Percentiles rank a stretch among this genome's conserved stretches.
phyloP scores from a whole-genome alignment of 2,329 filamentous ascomycete species.

The Phaeosphaeriaceae sp. region DNA sequence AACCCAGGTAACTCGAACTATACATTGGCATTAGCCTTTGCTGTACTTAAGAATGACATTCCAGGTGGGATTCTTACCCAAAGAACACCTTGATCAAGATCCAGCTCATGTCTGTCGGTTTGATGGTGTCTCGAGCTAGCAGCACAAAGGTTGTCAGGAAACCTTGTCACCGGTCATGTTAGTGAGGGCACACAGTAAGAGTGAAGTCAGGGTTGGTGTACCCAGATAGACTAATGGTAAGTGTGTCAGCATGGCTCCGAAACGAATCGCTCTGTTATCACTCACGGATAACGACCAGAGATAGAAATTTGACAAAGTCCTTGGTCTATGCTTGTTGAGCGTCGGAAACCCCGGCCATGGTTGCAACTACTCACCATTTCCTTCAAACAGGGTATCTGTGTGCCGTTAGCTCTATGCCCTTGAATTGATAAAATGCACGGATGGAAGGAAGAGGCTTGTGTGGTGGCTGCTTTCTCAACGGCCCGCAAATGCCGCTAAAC shows the following conservation, averaged over 20 bases:
- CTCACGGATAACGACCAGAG: conserved; percentile 71
- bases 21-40: conserved; percentile 4
- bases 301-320: conserved; percentile 84
- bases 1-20: conserved; percentile 74
- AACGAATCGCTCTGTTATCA: background rate
- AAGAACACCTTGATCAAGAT: conserved; percentile 83
- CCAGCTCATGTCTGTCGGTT: conserved; percentile 73
- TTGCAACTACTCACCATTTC: conserved; percentile 71
- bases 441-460: background rate
- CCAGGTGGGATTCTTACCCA: conserved; percentile 55
- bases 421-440: background rate
- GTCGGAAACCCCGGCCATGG: background rate
- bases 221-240: conserved; percentile 68
- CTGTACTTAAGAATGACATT: background rate
- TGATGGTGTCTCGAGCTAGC: conserved; percentile 74
- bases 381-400: conserved; percentile 82
- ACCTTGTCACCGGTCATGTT: conserved; percentile 52
- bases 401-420: conserved; percentile 15
- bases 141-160: conserved; percentile 88
- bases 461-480: background rate
- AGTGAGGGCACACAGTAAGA: background rate
- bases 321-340: conserved; percentile 62
- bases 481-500: background rate
- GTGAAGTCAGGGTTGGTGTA: conserved; percentile 31
- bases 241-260: background rate